Base-by-base conservation (phyloP, 768 basidiomycete species). In the Mycena galericulata region DNA sequence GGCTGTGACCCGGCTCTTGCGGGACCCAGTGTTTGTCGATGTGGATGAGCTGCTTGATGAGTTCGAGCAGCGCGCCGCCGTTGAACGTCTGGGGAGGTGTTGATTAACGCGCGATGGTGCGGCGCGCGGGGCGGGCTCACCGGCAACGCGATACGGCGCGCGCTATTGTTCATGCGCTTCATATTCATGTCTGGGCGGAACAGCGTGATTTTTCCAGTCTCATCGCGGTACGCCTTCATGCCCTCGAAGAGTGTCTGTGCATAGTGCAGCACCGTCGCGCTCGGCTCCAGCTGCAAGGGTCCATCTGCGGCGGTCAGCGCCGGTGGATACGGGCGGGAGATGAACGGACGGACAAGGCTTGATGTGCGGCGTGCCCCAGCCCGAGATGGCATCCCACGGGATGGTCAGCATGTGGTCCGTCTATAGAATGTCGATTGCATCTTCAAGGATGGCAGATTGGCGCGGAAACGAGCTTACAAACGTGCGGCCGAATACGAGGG, bases 131-230 rank as follows among this genome's bases (percentile, higher is more conserved):
- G n/a, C 9, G 64, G n/a, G 79, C 89, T 63, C 67, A 93, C 93
- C 12, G 93, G 93, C 51, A 95, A 77, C 22, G 92, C 94, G 60
- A 95, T 84, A 45, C 97, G 89, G 27, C 80, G 72, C 17, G 97
- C 96, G 74, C 92, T 94, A 50, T 72, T 87, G 81, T 95, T 95
- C 96, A 99, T 96, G 29, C 97, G 90, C 75, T 90, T 90, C 96
- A 98, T 97, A 82, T 98, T 98, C 94, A 95, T 94, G 80, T 98
- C 95, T 3, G 97, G 97, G 49, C 97, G 85, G 86, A 98, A 98
- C 71, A 98, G 81, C 20, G 92, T 88, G 24, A 96, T 88, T 29
- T 86, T 89, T 38, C 92, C 96, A 53, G 87, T 80, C 40, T 87
- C 79, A 71, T 91, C 89, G 53, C 90, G 85, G 82, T 97, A 98